These are phyloP conservation scores for Vavraia culicis DNA, from an alignment of 371 early-diverging fungal species.

Conservation along the genomic window DNA sequence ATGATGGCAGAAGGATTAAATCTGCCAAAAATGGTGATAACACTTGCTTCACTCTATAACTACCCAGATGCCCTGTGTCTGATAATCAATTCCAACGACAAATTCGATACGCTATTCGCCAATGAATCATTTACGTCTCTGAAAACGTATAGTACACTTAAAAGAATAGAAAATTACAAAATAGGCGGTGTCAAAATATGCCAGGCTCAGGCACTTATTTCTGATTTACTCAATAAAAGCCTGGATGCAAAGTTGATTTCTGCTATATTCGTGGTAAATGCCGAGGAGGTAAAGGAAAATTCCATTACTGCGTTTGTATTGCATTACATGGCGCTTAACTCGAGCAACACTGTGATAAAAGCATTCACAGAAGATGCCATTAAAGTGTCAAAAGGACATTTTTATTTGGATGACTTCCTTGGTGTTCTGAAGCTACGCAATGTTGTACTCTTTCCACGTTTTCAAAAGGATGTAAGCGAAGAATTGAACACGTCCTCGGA, in stretches of 20 bases:
- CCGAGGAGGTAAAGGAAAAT: conserved; percentile 25
- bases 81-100: conserved; percentile 50
- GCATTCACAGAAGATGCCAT: conserved; percentile 23
- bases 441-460: conserved; percentile 32
- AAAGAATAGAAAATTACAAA: conserved; percentile 13
- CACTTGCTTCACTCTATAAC: conserved; percentile 52
- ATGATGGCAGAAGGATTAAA: conserved; percentile 59
- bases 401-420: conserved; percentile 7
- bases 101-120: conserved; percentile 14
- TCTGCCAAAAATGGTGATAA: conserved; percentile 49
- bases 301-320: conserved; percentile 28
- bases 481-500: conserved; percentile 14
- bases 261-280: conserved; percentile 64
- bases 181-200: background rate
- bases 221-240: conserved; percentile 61
- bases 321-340: conserved; percentile 18
- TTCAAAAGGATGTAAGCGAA: conserved; percentile 19
- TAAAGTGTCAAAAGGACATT: conserved; percentile 1
- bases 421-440: conserved; percentile 8
- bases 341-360: conserved; percentile 19
- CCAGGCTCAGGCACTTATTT: conserved; percentile 59
- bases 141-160: background rate
- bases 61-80: conserved; percentile 56
- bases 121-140: conserved; percentile 4
- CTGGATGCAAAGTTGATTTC: conserved; percentile 56